Base-by-base conservation (phyloP, 1,284 basidiomycete species). In the Puccinia triticina region DNA sequence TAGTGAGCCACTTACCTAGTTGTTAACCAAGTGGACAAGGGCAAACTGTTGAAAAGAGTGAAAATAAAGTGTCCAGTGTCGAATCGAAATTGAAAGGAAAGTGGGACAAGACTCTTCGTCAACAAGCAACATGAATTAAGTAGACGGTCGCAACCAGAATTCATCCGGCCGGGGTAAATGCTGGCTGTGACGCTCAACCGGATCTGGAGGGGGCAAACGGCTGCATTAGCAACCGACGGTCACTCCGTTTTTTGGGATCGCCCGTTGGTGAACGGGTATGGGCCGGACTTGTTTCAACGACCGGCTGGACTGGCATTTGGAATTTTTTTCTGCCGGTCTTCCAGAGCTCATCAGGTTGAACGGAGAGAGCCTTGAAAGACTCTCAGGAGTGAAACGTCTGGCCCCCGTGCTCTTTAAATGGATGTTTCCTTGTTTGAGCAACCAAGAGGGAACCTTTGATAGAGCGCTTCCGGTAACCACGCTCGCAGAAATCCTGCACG, bases 221-320 rank as follows among this genome's bases (percentile, higher is more conserved):
- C 21, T 16, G 40, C 61, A 66, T 66, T 66, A 66, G 34, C 61
- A 66, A 66, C 61, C 61, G 61, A n/a, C 61, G 61, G 40, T 66
- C 26, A 16, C 34, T 18, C 34, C 21, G 34, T 40, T 40, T n/a
- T 40, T 66, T 66, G 23, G 34, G 34, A 66, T 2, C 26, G 18
- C 61, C 61, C 26, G 16, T 29, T 21, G 14, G 34, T 21, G 61
- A 18, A 23, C 7, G 34, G 34, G 21, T 16, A 34, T 21, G 59
- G 59, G 26, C 29, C 26, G 59, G 26, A 37, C 61, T 66, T 12
- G 61, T 66, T 66, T 40, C 61, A 66, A 8, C 61, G 61, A 66
- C 16, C 59, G 34, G 34, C 26, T 40, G 4, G 61, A 23, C 61
- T 66, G 37, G 32, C 61, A 34, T 29, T 40, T 29, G 8, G 57